These are phyloP conservation scores for Spatholobus suberectus DNA, from an alignment of 306 rosid genomes.

Conservation along the genomic window DNA sequence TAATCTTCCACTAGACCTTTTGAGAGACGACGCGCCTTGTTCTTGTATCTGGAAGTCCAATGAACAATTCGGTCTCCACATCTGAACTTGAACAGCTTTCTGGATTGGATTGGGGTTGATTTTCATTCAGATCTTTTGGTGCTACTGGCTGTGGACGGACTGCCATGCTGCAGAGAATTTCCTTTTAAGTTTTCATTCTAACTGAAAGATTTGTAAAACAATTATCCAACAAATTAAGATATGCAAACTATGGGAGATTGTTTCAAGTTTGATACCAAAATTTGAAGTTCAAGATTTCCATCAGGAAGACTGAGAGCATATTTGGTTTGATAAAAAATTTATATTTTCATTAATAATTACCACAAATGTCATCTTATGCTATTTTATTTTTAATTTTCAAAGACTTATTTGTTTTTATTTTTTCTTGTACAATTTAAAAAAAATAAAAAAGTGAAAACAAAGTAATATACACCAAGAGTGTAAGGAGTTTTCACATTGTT, in stretches of 20 bases:
- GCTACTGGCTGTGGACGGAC: slow-evolving; percentile 8
- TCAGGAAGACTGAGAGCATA: not conserved
- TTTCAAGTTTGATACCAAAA: not conserved
- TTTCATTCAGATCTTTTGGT: slow-evolving; percentile 36
- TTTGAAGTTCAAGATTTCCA: not conserved
- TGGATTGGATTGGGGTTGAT: slow-evolving; percentile 2
- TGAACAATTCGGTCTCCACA: slow-evolving; percentile 82
- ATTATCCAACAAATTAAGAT: not conserved
- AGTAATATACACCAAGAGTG: too few species aligned
- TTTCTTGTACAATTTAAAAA: not conserved
- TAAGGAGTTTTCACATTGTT: too few species aligned
- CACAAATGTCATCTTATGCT: not conserved
- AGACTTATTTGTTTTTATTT: not conserved
- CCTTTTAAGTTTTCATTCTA: slow-evolving; percentile 11
- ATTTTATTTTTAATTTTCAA: not conserved
- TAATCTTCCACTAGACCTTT: not conserved
- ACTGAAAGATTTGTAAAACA: not conserved
- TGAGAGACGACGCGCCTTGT: slow-evolving; percentile 38
- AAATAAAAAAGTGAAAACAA: not conserved
- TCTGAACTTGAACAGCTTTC: slow-evolving; percentile 65
- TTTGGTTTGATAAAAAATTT: not conserved
- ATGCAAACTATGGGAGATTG: not conserved
- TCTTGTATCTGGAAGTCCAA: slow-evolving; percentile 75
- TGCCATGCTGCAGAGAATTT: slow-evolving; percentile 49
- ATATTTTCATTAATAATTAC: not conserved